Percentiles rank a stretch among this genome's conserved stretches.
Evolutionary conservation across 306 rosid species (phyloP).

Genomic region (Oemleria cerasiformis): DNA sequence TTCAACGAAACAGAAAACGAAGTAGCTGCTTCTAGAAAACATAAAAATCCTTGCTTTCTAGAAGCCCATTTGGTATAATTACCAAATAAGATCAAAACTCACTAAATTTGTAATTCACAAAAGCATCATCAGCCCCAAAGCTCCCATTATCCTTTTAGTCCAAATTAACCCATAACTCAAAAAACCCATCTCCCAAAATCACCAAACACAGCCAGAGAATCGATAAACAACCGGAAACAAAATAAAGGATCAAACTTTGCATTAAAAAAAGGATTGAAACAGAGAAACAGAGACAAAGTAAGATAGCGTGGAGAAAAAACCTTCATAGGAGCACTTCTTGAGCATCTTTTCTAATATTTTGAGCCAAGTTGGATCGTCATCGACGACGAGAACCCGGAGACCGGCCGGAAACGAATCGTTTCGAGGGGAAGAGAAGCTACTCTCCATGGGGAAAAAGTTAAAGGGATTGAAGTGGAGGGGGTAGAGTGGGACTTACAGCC

Average conservation of each 20-base stretch:
- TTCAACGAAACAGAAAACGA: not conserved
- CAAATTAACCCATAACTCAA: slow-evolving; percentile 17
- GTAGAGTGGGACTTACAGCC: slow-evolving; percentile 21
- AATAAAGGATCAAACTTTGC: not conserved
- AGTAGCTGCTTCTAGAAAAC: not conserved
- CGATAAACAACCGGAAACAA: not conserved
- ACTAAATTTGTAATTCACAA: not conserved
- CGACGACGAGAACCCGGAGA: slow-evolving; percentile 87
- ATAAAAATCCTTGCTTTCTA: slow-evolving; percentile 7
- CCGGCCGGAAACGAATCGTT: slow-evolving; percentile 84
- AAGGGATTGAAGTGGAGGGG: slow-evolving; percentile 23
- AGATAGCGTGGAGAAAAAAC: slow-evolving; percentile 23
- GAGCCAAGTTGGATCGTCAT: slow-evolving; percentile 96
- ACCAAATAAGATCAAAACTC: slow-evolving; percentile 3
- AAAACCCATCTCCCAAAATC: slow-evolving; percentile 13
- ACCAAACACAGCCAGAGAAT: slow-evolving; percentile 7
- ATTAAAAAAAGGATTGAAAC: not conserved
- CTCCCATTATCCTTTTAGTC: slow-evolving; percentile 3
- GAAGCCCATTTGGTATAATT: not conserved
- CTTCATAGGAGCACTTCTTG: slow-evolving; percentile 86
- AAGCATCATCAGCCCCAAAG: not conserved
- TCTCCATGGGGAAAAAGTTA: slow-evolving; percentile 52
- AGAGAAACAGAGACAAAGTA: not conserved
- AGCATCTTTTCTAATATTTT: slow-evolving; percentile 98
- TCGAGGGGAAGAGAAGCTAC: slow-evolving; percentile 72